Percentiles rank a stretch among this genome's conserved stretches.
phyloP scores from a whole-genome alignment of 2,329 filamentous ascomycete genomes.

The Aspergillus persii region DNA sequence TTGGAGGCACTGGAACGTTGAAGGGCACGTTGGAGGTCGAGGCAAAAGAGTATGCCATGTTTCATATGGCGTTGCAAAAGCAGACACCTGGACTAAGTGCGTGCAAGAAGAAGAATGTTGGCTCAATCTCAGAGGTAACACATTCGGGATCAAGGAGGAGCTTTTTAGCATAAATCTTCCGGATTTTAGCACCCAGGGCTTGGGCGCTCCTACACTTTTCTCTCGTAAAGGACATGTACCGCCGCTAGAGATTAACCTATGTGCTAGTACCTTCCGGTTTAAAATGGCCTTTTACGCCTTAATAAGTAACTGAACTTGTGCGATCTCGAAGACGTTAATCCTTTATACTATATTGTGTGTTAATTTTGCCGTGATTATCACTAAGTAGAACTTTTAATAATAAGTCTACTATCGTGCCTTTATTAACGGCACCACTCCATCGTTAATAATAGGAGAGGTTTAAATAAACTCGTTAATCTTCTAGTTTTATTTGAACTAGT shows the following conservation, averaged over 20 bases:
- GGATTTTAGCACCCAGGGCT: neutral
- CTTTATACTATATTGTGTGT: neutral
- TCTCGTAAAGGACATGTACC: neutral
- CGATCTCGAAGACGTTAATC: neutral
- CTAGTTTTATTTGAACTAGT: neutral
- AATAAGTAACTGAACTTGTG: neutral
- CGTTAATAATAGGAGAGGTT: neutral
- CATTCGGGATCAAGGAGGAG: neutral
- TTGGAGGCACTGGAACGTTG: neutral
- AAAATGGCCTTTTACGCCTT: neutral
- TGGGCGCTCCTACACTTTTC: neutral
- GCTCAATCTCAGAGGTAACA: neutral
- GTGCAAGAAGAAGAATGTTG: neutral
- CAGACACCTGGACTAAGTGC: neutral
- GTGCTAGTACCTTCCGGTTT: neutral
- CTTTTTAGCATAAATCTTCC: neutral
- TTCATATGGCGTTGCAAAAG: neutral
- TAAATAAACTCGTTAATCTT: neutral
- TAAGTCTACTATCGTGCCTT: neutral
- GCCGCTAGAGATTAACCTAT: neutral
- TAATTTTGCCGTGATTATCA: neutral
- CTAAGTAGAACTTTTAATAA: neutral
- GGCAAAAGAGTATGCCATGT: neutral
- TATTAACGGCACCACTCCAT: neutral
- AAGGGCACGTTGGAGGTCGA: neutral